phyloP scores from a whole-genome alignment of 1,284 basidiomycete genomes.

The Pascua guehoae region DNA sequence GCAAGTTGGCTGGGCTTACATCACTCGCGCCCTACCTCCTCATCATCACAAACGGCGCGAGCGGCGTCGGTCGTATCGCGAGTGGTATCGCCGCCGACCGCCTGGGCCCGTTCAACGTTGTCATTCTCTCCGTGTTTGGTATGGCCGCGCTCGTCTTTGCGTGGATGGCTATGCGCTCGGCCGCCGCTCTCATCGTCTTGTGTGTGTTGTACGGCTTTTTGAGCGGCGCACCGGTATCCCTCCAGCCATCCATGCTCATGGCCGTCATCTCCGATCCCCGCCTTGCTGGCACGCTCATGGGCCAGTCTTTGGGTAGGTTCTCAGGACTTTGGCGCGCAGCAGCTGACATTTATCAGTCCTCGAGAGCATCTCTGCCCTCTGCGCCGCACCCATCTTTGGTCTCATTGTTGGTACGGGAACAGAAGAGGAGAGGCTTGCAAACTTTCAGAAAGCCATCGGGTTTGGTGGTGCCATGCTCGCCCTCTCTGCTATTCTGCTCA shows the following conservation, averaged over 20 bases:
- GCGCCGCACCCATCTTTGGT: conserved; percentile 1
- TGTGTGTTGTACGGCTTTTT: conserved; percentile 15
- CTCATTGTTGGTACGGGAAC: conserved; percentile 1
- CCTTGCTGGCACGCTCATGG: neutral
- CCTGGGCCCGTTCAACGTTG: conserved; percentile 15
- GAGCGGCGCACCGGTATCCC: conserved; percentile 13
- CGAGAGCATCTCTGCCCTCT: neutral
- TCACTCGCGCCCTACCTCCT: conserved; percentile 31
- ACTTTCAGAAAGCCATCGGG: too few relatives aligned
- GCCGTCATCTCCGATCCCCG: neutral
- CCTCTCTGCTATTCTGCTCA: too few relatives aligned
- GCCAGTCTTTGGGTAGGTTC: conserved; percentile 1
- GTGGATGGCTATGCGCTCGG: conserved; percentile 12
- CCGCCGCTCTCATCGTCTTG: conserved; percentile 8
- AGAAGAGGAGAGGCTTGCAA: too few relatives aligned
- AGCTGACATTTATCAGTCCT: neutral
- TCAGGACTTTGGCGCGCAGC: too few relatives aligned
- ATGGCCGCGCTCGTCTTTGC: conserved; percentile 13
- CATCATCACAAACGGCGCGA: conserved; percentile 8
- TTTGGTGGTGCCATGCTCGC: too few relatives aligned
- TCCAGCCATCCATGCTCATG: conserved; percentile 11
- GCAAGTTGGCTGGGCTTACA: conserved; percentile 18
- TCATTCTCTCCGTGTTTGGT: conserved; percentile 4
- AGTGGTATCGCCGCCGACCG: conserved; percentile 14
- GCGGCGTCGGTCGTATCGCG: neutral